Conservation (phyloP, 768 basidiomycete species). For the Calocybe cyanea region DNA sequence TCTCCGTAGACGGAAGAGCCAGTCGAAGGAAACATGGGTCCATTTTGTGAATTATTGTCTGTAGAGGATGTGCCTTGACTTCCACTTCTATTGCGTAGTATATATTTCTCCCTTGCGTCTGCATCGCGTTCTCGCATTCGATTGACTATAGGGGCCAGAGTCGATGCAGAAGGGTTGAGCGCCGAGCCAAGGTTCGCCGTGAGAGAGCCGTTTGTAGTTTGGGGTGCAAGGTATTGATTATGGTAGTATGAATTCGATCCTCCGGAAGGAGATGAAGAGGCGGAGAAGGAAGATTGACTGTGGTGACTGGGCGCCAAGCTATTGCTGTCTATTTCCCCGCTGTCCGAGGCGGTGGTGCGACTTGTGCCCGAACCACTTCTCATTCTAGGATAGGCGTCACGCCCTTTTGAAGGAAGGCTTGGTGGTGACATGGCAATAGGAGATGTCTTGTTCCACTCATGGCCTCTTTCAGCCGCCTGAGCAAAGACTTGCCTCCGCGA, state of each 20-base stretch:
- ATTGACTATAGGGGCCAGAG: slow-evolving; percentile 72
- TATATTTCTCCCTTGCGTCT: slow-evolving; percentile 84
- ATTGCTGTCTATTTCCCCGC: slow-evolving; percentile 55
- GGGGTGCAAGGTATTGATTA: slow-evolving; percentile 25
- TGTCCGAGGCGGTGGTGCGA: slow-evolving; percentile 72
- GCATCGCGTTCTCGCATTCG: slow-evolving; percentile 84
- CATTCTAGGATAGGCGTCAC: slow-evolving; percentile 49
- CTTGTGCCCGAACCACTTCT: slow-evolving; percentile 81
- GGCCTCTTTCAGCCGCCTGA: slow-evolving; percentile 66
- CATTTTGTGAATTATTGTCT: slow-evolving; percentile 64
- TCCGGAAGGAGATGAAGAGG: slow-evolving; percentile 56
- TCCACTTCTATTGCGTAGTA: slow-evolving; percentile 78
- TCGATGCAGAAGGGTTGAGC: slow-evolving; percentile 34
- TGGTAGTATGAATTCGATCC: slow-evolving; percentile 42
- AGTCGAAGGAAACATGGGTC: slow-evolving; percentile 42
- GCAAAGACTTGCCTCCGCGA: slow-evolving; percentile 66
- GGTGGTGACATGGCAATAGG: slow-evolving; percentile 41
- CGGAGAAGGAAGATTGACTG: slow-evolving; percentile 51
- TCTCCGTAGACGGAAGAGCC: slow-evolving; percentile 54
- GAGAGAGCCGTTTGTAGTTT: slow-evolving; percentile 27
- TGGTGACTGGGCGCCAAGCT: slow-evolving; percentile 35
- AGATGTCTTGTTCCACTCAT: slow-evolving; percentile 50
- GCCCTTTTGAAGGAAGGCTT: slow-evolving; percentile 39
- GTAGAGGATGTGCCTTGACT: slow-evolving; percentile 72
- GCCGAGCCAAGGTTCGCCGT: slow-evolving; percentile 25